These are phyloP conservation scores for Fusarium anguioides DNA, from an alignment of 2,329 filamentous ascomycete genomes.

Conservation along the genomic window DNA sequence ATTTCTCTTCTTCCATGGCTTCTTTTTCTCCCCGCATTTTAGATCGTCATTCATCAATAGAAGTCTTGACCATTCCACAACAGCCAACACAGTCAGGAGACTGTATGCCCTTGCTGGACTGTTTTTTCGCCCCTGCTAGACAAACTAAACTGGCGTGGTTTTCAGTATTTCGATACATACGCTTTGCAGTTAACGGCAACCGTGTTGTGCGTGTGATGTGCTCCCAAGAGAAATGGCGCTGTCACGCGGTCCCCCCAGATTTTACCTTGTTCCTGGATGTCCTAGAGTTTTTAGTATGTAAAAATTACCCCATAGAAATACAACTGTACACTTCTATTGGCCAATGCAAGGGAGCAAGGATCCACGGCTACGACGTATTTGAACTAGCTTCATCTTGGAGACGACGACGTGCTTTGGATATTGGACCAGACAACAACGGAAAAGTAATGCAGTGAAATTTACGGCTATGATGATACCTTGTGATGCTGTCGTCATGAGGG, in stretches of 20 bases:
- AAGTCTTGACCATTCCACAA: neutral
- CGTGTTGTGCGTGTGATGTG: slow-evolving; percentile 39
- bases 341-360: slow-evolving; percentile 17
- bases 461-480: slow-evolving; percentile 9
- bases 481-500: slow-evolving; percentile 34
- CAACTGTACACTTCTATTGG: slow-evolving; percentile 12
- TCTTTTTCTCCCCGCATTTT: slow-evolving; percentile 40
- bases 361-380: slow-evolving; percentile 8
- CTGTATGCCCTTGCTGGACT: no score
- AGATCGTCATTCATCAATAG: slow-evolving; percentile 16
- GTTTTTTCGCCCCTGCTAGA: no score
- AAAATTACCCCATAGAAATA: slow-evolving; percentile 47
- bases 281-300: slow-evolving; percentile 46
- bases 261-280: slow-evolving; percentile 43
- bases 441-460: slow-evolving; percentile 10
- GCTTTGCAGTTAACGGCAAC: slow-evolving; percentile 47
- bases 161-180: slow-evolving; percentile 5
- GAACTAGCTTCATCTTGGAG: slow-evolving; percentile 24
- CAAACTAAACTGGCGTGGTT: no score
- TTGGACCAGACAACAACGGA: neutral
- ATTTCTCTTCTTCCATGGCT: neutral
- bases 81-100: no score
- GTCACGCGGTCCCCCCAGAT: slow-evolving; percentile 42
- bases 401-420: slow-evolving; percentile 25
- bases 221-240: slow-evolving; percentile 32